Evolutionary conservation across 305 asterid genomes (phyloP), one percentile per base, ranked within the genome.

Genomic region (Andrographis paniculata): DNA sequence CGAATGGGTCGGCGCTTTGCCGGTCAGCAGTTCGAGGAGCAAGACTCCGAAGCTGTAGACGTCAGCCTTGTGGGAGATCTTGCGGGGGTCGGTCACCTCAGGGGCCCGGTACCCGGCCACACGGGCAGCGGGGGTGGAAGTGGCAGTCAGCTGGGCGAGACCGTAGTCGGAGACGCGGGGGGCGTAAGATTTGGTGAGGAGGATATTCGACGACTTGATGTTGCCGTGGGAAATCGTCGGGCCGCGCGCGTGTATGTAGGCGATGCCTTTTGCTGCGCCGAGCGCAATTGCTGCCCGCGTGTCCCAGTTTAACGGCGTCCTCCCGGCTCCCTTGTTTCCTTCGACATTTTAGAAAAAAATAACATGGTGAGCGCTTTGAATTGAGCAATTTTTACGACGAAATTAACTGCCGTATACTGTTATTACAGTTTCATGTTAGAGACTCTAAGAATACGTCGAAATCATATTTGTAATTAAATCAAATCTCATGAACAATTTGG

Each of bases 281-380:
- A 74, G 82, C 5, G 82, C 82, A 10, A 78, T 69, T 14, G 71
- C 38, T 1, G 77, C 74, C 48, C 86, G 59, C 1, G 82, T 64
- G 39, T 74, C 82, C 82, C 82, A 78, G 60, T 71, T 77, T 23
- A 77, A 59, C 5, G 86, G 73, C 9, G 86, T 74, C 42, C 82
- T 50, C 36, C 86, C 73, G 0, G 60, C 66, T 57, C 86, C 86
- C 50, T 64, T 74, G 69, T 74, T 74, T 65, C 86, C 86, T 78
- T 46, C 21, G 50, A 44, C 16, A 24, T 24, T 4, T 24, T 24
- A 8, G 4, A 3, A 8, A 24, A 24, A 24, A 24, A 3, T 8
- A 24, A 24, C 6, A 24, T 24, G 30, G 30, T n/a, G n/a, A n/a
- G n/a, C n/a, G n/a, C n/a, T n/a, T n/a, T n/a, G n/a, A n/a, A n/a